Evolutionary conservation across 306 rosid genomes (phyloP), one percentile per base, ranked within the genome.

Genomic region (Quercus variabilis): DNA sequence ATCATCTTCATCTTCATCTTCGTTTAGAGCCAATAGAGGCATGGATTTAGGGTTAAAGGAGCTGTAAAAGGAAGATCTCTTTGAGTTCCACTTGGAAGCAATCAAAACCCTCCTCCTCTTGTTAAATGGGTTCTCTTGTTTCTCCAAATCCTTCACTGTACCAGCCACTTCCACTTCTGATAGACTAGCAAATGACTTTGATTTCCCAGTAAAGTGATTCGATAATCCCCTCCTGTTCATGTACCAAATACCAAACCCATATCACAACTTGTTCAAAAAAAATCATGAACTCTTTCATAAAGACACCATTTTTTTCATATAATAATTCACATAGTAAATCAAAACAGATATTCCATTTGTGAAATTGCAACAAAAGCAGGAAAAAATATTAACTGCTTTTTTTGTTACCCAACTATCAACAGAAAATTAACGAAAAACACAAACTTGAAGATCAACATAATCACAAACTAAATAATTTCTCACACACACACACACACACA

Each of bases 171-270:
- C 46, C 26, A 91, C 94, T 64, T 89, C 90, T 3, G 93, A 84
- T 62, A 95, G 82, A 83, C 90, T 91, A 49, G 88, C 82, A 55
- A 92, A 95, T 12, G 99, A 95, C 76, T 90, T 92, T 2, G 98
- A 95, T 91, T 93, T 95, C n/a, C 99, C 99, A 4, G 86, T 78
- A 56, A 91, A 95, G 70, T 92, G 88, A 69, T 82, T 84, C 3
- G 99, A 95, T 64, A 95, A 89, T 74, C 99, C 99, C 76, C 94
- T 90, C 89, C 99, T 95, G 93, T 54, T 73, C 46, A 41, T 7
- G 46, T 43, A 49, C 49, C 49, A 19, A 14, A 17, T 20, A 20
- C 62, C 69, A 72, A 69, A 72, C 38, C 56, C 43, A 10, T 12
- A 6, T 67, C 55, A 80, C 55, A 54, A 65, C 2, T 56, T 38